Base-by-base conservation (phyloP, 257 asterid genomes). In the Plantago ovata region DNA sequence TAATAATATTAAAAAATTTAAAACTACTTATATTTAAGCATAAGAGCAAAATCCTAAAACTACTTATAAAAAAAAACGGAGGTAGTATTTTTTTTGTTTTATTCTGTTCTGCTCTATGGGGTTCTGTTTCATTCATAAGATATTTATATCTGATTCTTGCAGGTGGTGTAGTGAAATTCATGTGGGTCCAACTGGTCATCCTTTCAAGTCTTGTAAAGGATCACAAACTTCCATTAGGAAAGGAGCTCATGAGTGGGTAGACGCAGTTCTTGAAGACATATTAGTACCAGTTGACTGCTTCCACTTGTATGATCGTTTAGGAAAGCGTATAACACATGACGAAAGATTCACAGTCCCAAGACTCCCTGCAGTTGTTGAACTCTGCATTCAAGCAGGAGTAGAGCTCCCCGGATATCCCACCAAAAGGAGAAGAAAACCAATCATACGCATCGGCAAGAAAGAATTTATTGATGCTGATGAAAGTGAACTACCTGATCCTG, bases 81-180 rank as follows among this genome's bases (percentile, higher is more conserved):
- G n/a, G n/a, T n/a, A n/a, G n/a, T n/a, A n/a, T n/a, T n/a, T n/a
- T n/a, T n/a, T n/a, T n/a, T n/a, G n/a, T n/a, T n/a, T n/a, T n/a
- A n/a, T n/a, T n/a, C n/a, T n/a, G n/a, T n/a, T n/a, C n/a, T n/a
- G n/a, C 36, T 28, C 36, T 3, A 6, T 28, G 7, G 7, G 6
- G 7, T 8, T 28, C 36, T 28, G 1, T 8, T 28, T 28, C 2
- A 3, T 28, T 4, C 7, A 28, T 54, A 15, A n/a, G 3, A 4
- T 28, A 32, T 41, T 57, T 43, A 18, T 66, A 20, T 69, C 53
- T 61, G 38, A 48, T 13, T 66, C 59, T 66, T 62, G 76, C 79
- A 93, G 98, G 83, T 86, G 94, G 91, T 93, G 98, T 64, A 79
- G 64, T 60, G 98, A 93, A 70, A 79, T 93, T 52, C 97, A 93